phyloP scores from a whole-genome alignment of 2,329 filamentous ascomycete species.

The Botrytis medusae region DNA sequence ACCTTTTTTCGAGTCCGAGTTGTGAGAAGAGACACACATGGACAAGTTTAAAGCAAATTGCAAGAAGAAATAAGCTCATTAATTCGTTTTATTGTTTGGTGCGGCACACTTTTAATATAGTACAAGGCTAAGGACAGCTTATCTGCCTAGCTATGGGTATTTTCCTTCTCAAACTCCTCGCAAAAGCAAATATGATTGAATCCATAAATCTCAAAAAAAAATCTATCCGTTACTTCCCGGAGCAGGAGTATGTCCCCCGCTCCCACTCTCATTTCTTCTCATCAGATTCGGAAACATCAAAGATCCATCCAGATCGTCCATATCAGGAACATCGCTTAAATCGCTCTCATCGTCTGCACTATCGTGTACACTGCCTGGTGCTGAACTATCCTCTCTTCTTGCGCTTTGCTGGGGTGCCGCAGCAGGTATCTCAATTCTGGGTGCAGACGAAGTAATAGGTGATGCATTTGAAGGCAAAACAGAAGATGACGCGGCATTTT shows the following conservation, averaged over 20 bases:
- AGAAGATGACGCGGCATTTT: slow-evolving; percentile 23
- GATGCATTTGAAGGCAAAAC: slow-evolving; percentile 40
- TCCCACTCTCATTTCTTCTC: slow-evolving; percentile 7
- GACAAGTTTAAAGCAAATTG: neutral
- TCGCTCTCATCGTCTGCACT: slow-evolving; percentile 56
- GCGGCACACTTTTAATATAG: neutral
- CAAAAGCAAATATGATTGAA: neutral
- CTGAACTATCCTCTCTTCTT: slow-evolving; percentile 41
- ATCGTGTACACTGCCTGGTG: slow-evolving; percentile 46
- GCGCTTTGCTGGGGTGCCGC: slow-evolving; percentile 26
- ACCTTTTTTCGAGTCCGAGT: neutral
- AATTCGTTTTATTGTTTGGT: neutral
- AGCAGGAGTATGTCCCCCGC: slow-evolving; percentile 2
- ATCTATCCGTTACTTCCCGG: neutral
- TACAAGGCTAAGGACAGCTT: slow-evolving; percentile 2
- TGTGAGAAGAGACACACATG: neutral
- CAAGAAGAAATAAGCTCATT: neutral
- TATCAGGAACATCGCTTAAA: slow-evolving; percentile 49
- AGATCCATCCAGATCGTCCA: slow-evolving; percentile 35
- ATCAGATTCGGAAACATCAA: slow-evolving; percentile 30
- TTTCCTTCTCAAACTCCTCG: slow-evolving; percentile 8
- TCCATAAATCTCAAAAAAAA: neutral
- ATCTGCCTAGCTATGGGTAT: slow-evolving; percentile 9
- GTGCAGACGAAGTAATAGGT: slow-evolving; percentile 30
- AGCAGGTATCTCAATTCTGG: slow-evolving; percentile 42